Evolutionary conservation across 306 rosid species (phyloP).

Genomic region (Inga oerstediana): DNA sequence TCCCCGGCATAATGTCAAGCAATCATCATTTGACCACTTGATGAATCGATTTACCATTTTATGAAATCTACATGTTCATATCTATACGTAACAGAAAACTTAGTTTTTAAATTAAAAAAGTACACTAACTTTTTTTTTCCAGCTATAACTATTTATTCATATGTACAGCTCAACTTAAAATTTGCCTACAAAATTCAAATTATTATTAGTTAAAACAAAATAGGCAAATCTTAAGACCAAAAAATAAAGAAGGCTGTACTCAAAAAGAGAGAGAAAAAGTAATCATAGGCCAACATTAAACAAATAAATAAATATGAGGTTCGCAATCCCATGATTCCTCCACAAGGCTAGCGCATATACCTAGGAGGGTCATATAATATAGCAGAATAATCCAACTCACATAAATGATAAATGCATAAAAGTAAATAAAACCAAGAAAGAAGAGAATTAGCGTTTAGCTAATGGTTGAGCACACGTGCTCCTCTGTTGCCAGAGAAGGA

Average conservation of each 20-base stretch:
- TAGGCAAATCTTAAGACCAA: neutral
- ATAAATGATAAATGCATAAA: neutral
- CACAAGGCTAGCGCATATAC: neutral
- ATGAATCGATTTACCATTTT: neutral
- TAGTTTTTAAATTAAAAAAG: too few relatives aligned
- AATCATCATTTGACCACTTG: neutral
- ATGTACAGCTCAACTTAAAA: too few relatives aligned
- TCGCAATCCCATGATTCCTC: neutral
- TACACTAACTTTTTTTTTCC: too few relatives aligned
- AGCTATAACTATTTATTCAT: too few relatives aligned
- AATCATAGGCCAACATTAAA: neutral
- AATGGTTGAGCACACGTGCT: constrained; percentile 11
- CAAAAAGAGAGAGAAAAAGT: neutral
- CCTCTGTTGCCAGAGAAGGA: neutral
- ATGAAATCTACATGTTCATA: too few relatives aligned
- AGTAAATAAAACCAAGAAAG: neutral
- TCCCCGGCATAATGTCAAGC: neutral
- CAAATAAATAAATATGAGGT: neutral
- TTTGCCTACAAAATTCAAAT: too few relatives aligned
- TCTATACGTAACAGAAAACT: too few relatives aligned
- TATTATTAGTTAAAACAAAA: neutral
- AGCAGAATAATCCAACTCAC: constrained; percentile 10
- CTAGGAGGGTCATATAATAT: neutral
- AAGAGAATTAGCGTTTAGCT: neutral
- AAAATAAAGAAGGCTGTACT: neutral